Base-by-base conservation (phyloP, 2,329 filamentous ascomycete genomes). In the Colletotrichum endophyticum region DNA sequence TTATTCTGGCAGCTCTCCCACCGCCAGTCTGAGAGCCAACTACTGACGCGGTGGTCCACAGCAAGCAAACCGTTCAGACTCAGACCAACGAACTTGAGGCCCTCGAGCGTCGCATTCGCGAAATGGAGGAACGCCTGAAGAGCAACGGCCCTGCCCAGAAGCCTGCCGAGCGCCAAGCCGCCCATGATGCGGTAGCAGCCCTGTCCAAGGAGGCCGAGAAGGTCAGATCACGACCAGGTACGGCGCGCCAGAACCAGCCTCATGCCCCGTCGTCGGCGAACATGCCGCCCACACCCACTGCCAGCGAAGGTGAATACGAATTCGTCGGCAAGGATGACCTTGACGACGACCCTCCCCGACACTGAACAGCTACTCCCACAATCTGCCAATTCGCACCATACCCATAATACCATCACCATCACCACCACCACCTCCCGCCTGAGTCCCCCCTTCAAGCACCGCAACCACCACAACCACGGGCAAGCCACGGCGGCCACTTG, bases 61-160 rank as follows among this genome's bases (percentile, higher is more conserved):
- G 96, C 86, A 97, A 97, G 87, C 92, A 95, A 83, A 91, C 92
- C 76, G 93, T 99, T 82, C 91, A 90, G 78, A 91, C 90, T 69
- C 94, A 95, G 83, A 92, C 91, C 72, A 91, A 92, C 78, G 95
- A 98, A 85, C 93, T 99, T 79, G 94, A 98, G 85, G 92, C 93
- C 73, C 93, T 99, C 81, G 95, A 98, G 86, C 92, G 92, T 69
- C 93, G 93, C 80, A 92, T 99, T 80, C 94, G 92, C 80, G 95
- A 96, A 81, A 95, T 97, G 86, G 96, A 98, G 86, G 91, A 94
- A 80, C 94, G 94, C 61, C 90, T 99, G 70, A 91, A 87, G 80
- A 81, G 80, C 76, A 84, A 77, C 73, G 76, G 74, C 66, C 64
- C 75, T 78, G 56, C 13, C 70, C 70, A 79, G 67, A 73, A 78